Percentiles rank a stretch among this genome's conserved stretches.
Evolutionary conservation across 2,329 filamentous ascomycete genomes (phyloP).

Genomic region (Daldinia sp.): DNA sequence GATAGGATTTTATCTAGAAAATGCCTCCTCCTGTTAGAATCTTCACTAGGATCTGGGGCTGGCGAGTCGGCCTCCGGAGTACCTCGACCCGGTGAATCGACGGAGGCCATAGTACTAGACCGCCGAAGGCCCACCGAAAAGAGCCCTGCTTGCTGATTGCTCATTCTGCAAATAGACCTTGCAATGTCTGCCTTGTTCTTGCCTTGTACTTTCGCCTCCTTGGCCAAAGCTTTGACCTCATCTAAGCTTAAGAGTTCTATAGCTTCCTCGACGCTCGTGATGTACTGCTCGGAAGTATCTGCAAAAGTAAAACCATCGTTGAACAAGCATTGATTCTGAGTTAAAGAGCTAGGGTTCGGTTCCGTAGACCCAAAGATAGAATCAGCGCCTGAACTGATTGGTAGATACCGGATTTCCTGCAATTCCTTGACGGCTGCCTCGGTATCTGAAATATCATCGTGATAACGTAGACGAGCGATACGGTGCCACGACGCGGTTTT

Average conservation of each 20-base stretch:
- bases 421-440: conserved; percentile 70
- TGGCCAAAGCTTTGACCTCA: conserved; percentile 84
- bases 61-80: conserved; percentile 49
- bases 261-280: conserved; percentile 83
- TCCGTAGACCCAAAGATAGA: conserved; percentile 27
- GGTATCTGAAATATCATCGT: conserved; percentile 82
- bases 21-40: conserved; percentile 73
- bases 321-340: conserved; percentile 56
- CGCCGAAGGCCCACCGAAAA: conserved; percentile 72
- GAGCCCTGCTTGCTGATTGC: conserved; percentile 78
- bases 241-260: conserved; percentile 83
- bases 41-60: conserved; percentile 42
- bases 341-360: conserved; percentile 44
- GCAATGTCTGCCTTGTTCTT: conserved; percentile 87
- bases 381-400: conserved; percentile 45
- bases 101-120: conserved; percentile 67
- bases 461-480: conserved; percentile 77
- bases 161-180: conserved; percentile 75
- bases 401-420: conserved; percentile 66
- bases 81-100: conserved; percentile 55
- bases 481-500: conserved; percentile 95
- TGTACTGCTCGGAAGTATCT: conserved; percentile 76
- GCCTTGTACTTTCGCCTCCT: conserved; percentile 84
- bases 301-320: conserved; percentile 76
- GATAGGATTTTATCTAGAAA: conserved; percentile 80